Evolutionary conservation across 495 filamentous ascomycete species (phyloP), one percentile per base, ranked within the genome.

Genomic region (Xylaria sp.): DNA sequence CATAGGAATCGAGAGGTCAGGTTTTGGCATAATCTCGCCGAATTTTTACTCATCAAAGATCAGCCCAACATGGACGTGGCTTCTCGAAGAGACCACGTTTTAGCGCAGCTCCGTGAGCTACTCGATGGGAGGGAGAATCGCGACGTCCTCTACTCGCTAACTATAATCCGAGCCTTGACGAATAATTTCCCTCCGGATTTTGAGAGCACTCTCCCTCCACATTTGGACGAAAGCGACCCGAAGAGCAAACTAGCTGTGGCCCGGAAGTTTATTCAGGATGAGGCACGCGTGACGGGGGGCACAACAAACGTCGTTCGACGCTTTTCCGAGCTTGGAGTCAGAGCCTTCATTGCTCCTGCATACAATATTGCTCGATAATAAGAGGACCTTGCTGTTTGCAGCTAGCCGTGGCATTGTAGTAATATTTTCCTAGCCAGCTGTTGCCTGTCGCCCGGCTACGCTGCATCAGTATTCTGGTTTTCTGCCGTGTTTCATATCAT

Each of bases 111-210:
- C 76, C 90, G 93, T 53, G 84, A 85, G 48, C 81, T 95, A 6
- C 85, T 97, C 11, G 90, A 94, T 70, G 90, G 88, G 67, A 87
- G 89, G 24, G 94, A 97, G 82, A 95, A 95, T 75, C 90, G 94
- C n/a, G 94, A 97, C 73, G 93, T 97, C 9, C 86, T 97, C 41
- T 97, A 97, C 78, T 95, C 93, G 15, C 90, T 97, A 70, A 92
- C 92, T 31, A 89, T 97, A 63, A 89, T 91, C 12, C 89, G 94
- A 24, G 89, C 93, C 72, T 85, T 93, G 46, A 91, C 93, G 35
- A 86, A 88, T 46, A 88, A 90, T 21, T 88, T 91, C 79, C 48
- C 93, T 84, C 67, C 92, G 85, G 75, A 89, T 86, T 73, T 88
- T 84, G 76, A 90, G 82, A 77, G 84, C 85, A 75, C 86, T 75